A percentile compares a stretch with the other conserved stretches of the same genome.
phyloP scores from a whole-genome alignment of 208 protist genomes.

The Leptomonas seymouri region DNA sequence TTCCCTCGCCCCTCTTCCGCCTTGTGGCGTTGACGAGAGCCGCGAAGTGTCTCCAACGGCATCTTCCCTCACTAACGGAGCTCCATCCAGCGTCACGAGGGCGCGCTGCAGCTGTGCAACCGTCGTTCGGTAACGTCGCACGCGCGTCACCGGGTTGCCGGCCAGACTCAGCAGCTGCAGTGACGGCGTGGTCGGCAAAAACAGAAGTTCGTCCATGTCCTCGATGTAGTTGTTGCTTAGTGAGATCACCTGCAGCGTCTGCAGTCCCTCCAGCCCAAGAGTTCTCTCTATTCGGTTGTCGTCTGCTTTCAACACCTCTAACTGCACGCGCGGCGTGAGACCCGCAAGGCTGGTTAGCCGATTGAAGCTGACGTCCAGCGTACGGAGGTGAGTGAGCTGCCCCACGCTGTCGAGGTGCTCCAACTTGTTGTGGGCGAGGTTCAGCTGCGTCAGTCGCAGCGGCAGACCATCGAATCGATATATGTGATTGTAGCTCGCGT shows the following conservation, averaged over 20 bases:
- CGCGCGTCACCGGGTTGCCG: slow-evolving; percentile 63
- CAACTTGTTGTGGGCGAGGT: slow-evolving; percentile 83
- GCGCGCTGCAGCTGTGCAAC: slow-evolving; percentile 46
- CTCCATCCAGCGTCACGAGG: slow-evolving; percentile 74
- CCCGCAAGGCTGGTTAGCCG: slow-evolving; percentile 57
- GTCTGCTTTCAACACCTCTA: slow-evolving; percentile 70
- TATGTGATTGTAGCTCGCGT: slow-evolving; percentile 81
- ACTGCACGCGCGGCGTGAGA: slow-evolving; percentile 39
- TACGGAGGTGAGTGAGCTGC: slow-evolving; percentile 60
- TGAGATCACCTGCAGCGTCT: slow-evolving; percentile 49
- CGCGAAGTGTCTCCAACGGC: too few species aligned
- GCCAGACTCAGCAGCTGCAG: slow-evolving; percentile 65
- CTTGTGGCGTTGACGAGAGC: too few species aligned
- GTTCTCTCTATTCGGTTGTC: slow-evolving; percentile 69
- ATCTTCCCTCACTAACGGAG: slow-evolving; percentile 41
- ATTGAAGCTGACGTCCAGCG: slow-evolving; percentile 84
- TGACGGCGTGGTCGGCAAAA: slow-evolving; percentile 42
- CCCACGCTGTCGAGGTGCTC: slow-evolving; percentile 57
- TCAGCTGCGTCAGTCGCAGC: slow-evolving; percentile 59
- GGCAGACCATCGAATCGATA: slow-evolving; percentile 53
- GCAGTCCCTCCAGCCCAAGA: slow-evolving; percentile 56
- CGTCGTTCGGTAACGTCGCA: slow-evolving; percentile 48
- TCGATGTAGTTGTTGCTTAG: slow-evolving; percentile 80
- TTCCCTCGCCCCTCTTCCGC: too few species aligned
- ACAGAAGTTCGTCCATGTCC: slow-evolving; percentile 66